Conservation (phyloP, 1,139 yeast species). For the Suhomyces taliae region DNA sequence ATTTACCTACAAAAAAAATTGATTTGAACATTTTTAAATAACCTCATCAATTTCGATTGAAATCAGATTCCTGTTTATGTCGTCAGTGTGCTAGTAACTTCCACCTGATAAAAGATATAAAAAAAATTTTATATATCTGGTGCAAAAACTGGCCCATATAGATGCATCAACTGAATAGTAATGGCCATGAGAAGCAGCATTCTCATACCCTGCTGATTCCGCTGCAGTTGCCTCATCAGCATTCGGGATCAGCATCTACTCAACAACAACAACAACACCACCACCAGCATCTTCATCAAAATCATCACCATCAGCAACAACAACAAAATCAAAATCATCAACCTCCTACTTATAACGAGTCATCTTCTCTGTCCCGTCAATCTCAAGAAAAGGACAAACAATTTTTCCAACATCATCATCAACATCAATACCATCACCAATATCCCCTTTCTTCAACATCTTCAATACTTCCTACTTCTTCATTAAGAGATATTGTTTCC, state of each 20-base stretch:
- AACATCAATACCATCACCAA: conserved; percentile 12
- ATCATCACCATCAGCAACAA: background rate
- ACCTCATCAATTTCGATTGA: too few relatives aligned
- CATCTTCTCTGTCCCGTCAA: background rate
- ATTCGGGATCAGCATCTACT: background rate
- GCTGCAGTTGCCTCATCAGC: conserved; percentile 4
- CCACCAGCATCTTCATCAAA: background rate
- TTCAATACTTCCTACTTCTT: conserved; percentile 27
- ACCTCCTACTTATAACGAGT: background rate
- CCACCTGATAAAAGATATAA: too few relatives aligned
- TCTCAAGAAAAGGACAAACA: conserved; percentile 5
- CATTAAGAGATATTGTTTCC: conserved; percentile 47
- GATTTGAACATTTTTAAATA: too few relatives aligned
- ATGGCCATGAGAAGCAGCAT: conserved; percentile 7
- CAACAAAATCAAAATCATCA: background rate
- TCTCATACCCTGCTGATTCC: conserved; percentile 7
- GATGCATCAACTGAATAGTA: conserved; percentile 8
- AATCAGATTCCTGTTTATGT: too few relatives aligned
- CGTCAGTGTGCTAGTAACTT: too few relatives aligned
- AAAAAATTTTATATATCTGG: background rate
- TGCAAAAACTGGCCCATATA: conserved; percentile 2
- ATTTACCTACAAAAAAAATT: too few relatives aligned
- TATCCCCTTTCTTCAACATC: conserved; percentile 11
- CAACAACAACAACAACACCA: background rate
- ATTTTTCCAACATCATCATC: conserved; percentile 6